Percentiles rank a stretch among this genome's conserved stretches.
phyloP scores from a whole-genome alignment of 495 filamentous ascomycete species.

The Podospora bellae-mahoneyi region DNA sequence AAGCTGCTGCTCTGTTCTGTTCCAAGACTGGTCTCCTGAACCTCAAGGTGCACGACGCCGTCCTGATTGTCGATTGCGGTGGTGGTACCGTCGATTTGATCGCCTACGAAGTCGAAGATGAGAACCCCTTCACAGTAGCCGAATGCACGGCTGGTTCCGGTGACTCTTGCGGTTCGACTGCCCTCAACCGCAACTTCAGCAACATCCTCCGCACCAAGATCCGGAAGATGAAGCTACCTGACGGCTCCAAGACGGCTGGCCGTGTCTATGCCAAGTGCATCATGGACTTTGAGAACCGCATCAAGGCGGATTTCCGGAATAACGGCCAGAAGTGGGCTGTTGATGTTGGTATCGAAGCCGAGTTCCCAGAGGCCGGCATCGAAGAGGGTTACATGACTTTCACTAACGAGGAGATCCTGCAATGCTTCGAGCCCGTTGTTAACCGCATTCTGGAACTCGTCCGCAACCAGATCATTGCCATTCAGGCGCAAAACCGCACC shows the following conservation, averaged over 20 bases:
- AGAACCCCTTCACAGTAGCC: slow-evolving; percentile 69
- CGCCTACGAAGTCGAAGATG: slow-evolving; percentile 73
- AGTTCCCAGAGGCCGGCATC: slow-evolving; percentile 72
- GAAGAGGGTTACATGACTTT: slow-evolving; percentile 82
- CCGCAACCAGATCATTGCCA: slow-evolving; percentile 73
- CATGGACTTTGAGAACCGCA: slow-evolving; percentile 77
- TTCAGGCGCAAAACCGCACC: slow-evolving; percentile 69
- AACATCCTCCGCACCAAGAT: slow-evolving; percentile 74
- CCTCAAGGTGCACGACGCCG: slow-evolving; percentile 69
- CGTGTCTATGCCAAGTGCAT: slow-evolving; percentile 77
- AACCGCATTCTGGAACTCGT: slow-evolving; percentile 72
- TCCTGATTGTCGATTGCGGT: slow-evolving; percentile 73
- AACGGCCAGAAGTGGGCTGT: slow-evolving; percentile 77
- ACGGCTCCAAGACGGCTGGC: slow-evolving; percentile 69
- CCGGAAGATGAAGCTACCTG: slow-evolving; percentile 73
- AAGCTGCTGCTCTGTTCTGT: slow-evolving; percentile 70
- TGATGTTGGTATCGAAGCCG: slow-evolving; percentile 72
- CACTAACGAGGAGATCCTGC: slow-evolving; percentile 73
- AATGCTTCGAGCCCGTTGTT: slow-evolving; percentile 73
- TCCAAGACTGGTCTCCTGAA: slow-evolving; percentile 70
- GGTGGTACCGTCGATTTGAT: slow-evolving; percentile 74
- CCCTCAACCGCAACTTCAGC: slow-evolving; percentile 71
- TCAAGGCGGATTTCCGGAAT: slow-evolving; percentile 78
- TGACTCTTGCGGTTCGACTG: slow-evolving; percentile 71
- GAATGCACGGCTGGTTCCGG: slow-evolving; percentile 74